Conservation (phyloP, 495 filamentous ascomycete species). For the Acidiella bohemica region DNA sequence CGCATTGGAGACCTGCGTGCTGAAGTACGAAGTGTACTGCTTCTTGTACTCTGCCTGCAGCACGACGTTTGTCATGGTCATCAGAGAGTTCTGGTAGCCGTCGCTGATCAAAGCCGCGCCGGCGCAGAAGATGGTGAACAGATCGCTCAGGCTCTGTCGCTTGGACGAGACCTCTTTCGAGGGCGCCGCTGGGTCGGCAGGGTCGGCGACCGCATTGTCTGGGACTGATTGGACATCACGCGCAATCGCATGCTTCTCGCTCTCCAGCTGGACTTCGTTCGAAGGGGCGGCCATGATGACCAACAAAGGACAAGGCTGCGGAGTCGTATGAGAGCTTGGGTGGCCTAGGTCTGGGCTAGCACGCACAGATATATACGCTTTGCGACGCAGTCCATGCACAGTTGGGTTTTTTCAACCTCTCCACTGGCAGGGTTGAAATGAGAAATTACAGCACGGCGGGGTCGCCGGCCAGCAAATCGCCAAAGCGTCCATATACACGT, state of each 20-base stretch:
- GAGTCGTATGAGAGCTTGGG: too few species aligned
- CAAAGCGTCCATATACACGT: too few species aligned
- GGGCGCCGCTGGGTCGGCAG: conserved; percentile 12
- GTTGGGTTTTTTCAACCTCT: too few species aligned
- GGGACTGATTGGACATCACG: neutral
- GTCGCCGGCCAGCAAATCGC: too few species aligned
- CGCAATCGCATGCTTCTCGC: neutral
- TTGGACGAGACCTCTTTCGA: conserved; percentile 25
- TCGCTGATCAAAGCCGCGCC: conserved; percentile 41
- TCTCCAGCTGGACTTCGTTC: neutral
- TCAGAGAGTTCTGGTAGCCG: conserved; percentile 43
- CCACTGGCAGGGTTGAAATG: too few species aligned
- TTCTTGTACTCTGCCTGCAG: conserved; percentile 36
- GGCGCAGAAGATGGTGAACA: conserved; percentile 37
- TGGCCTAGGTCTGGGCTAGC: too few species aligned
- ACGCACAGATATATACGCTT: too few species aligned
- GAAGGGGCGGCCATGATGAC: neutral
- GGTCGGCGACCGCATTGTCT: conserved; percentile 2
- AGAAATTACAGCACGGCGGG: too few species aligned
- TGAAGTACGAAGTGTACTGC: conserved; percentile 32
- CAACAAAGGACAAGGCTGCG: too few species aligned
- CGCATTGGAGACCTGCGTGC: conserved; percentile 40
- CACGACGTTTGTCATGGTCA: conserved; percentile 42
- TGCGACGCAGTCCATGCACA: too few species aligned
- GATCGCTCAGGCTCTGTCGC: conserved; percentile 33